A percentile compares a stretch with the other conserved stretches of the same genome.
Evolutionary conservation across 2,329 filamentous ascomycete genomes (phyloP).

Genomic region (Hysterium pulicare): DNA sequence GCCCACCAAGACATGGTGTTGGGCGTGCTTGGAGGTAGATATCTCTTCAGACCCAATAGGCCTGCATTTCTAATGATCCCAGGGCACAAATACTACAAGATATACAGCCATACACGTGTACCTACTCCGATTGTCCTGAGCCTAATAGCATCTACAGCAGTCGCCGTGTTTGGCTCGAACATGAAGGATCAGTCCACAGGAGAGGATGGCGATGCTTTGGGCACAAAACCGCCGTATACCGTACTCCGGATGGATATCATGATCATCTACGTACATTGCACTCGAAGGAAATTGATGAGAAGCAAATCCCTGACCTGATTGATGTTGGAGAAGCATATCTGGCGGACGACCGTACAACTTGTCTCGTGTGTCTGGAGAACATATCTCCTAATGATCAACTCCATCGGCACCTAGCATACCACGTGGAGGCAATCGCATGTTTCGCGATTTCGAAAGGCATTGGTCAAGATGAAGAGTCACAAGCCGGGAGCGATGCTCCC

Average conservation of each 20-base stretch:
- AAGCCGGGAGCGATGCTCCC: not conserved
- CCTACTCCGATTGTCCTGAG: constrained; percentile 7
- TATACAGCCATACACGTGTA: constrained; percentile 12
- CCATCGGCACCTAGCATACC: constrained; percentile 5
- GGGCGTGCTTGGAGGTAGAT: constrained; percentile 5
- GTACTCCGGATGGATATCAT: not conserved
- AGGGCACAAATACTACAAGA: constrained; percentile 11
- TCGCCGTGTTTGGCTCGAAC: constrained; percentile 6
- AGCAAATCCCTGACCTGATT: constrained; percentile 3
- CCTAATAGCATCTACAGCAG: constrained; percentile 4
- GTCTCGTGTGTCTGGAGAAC: constrained; percentile 1
- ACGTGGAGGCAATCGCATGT: constrained; percentile 4
- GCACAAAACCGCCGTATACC: constrained; percentile 1
- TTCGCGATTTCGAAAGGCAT: constrained; percentile 1
- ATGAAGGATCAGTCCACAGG: constrained; percentile 3
- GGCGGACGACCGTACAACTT: not conserved
- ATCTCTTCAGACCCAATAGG: not conserved
- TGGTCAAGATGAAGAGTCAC: not conserved
- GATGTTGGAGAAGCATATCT: constrained; percentile 2
- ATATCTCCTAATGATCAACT: constrained; percentile 2
- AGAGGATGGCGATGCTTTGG: constrained; percentile 5
- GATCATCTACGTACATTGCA: constrained; percentile 2
- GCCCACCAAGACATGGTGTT: constrained; percentile 4
- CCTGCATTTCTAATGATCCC: not conserved
- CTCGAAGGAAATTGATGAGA: not conserved